Evolutionary conservation across 176 grass and related monocot species (phyloP).

Genomic region (Aegilops speltoides): DNA sequence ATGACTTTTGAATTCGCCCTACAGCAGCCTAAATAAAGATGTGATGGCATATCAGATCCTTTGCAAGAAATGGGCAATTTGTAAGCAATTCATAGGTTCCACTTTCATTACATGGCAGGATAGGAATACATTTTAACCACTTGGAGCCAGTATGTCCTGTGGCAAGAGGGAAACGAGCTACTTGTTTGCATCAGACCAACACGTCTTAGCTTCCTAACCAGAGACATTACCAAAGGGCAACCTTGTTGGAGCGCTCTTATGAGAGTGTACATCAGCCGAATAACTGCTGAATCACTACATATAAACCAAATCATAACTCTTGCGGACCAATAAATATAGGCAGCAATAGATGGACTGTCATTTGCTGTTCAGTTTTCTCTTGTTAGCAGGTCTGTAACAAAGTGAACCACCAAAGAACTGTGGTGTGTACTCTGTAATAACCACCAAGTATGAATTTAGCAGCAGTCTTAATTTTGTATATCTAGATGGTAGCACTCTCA

Average conservation of each 20-base stretch:
- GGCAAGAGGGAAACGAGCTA: slow-evolving; percentile 12
- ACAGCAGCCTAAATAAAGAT: too few species aligned
- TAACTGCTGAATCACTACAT: neutral
- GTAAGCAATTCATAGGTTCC: too few species aligned
- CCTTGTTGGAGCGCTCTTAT: neutral
- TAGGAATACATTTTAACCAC: too few species aligned
- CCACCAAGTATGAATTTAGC: neutral
- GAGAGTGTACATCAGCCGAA: neutral
- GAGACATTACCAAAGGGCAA: slow-evolving; percentile 12
- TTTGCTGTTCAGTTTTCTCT: neutral
- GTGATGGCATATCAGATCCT: too few species aligned
- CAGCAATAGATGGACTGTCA: neutral
- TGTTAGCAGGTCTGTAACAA: neutral
- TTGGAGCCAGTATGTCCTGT: neutral
- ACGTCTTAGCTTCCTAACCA: slow-evolving; percentile 22
- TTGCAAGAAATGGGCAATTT: too few species aligned
- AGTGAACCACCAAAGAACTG: neutral
- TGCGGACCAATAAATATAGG: neutral
- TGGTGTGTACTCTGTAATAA: neutral
- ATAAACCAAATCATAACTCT: neutral
- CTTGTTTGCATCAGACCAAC: neutral
- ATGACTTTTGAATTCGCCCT: too few species aligned
- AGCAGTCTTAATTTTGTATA: neutral
- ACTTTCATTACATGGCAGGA: too few species aligned
- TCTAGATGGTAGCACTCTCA: neutral